These are phyloP conservation scores for Puccinia horiana DNA, from an alignment of 1,284 basidiomycete species.

Conservation along the genomic window DNA sequence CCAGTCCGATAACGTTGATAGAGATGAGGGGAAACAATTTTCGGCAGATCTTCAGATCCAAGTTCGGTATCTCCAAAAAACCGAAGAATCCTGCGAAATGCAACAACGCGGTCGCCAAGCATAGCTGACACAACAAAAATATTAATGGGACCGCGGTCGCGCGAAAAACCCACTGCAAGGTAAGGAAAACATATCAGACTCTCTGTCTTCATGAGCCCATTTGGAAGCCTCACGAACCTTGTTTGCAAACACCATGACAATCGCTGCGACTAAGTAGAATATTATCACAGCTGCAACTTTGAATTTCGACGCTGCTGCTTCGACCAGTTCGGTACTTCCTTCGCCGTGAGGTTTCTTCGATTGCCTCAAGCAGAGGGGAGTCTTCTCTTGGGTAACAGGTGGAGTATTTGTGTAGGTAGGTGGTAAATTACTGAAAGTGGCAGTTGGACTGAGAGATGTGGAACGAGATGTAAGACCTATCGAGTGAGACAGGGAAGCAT, in stretches of 20 bases:
- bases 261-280: constrained; percentile 77
- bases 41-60: constrained; percentile 2
- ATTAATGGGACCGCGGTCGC: constrained; percentile 24
- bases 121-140: constrained; percentile 36
- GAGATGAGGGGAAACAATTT: constrained; percentile 10
- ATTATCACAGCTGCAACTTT: constrained; percentile 54
- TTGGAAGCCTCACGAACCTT: constrained; percentile 11
- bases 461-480: background rate
- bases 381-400: background rate
- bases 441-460: constrained; percentile 11
- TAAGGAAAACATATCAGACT: background rate
- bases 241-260: constrained; percentile 64
- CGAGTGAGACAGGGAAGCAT: background rate
- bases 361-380: background rate
- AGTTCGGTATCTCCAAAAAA: constrained; percentile 16
- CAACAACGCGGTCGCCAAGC: constrained; percentile 8
- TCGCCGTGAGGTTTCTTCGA: constrained; percentile 3
- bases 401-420: background rate
- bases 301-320: constrained; percentile 51
- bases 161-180: constrained; percentile 33
- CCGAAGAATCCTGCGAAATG: background rate
- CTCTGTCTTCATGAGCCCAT: background rate
- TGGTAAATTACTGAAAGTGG: background rate
- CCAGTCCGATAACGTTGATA: constrained; percentile 70
- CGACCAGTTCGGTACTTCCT: constrained; percentile 13